These are phyloP conservation scores for Boletus subcaerulescens DNA, from an alignment of 768 basidiomycete genomes.

Conservation along the genomic window DNA sequence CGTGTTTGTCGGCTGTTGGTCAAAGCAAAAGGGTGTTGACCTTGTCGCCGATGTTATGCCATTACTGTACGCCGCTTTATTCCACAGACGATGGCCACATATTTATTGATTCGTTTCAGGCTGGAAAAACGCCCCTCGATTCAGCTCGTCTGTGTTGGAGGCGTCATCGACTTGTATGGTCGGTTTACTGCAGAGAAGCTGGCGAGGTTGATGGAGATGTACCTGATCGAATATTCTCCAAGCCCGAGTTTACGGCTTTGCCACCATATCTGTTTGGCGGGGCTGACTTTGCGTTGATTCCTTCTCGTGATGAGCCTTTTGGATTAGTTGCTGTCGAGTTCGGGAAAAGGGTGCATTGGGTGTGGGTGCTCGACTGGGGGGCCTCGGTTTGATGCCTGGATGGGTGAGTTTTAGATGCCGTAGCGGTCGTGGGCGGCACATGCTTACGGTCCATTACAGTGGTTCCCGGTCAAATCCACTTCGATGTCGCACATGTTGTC, in stretches of 20 bases:
- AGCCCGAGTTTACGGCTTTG: conserved; percentile 92
- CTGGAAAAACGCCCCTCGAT: conserved; percentile 83
- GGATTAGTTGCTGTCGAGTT: conserved; percentile 96
- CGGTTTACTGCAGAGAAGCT: conserved; percentile 95
- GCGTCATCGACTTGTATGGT: conserved; percentile 93
- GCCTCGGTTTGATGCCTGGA: conserved; percentile 95
- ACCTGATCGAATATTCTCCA: conserved; percentile 91
- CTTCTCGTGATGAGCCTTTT: conserved; percentile 95
- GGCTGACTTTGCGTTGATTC: conserved; percentile 93
- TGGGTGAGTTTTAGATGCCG: conserved; percentile 60
- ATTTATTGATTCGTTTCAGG: conserved; percentile 35
- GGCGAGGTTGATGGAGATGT: conserved; percentile 89
- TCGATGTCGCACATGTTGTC: conserved; percentile 94
- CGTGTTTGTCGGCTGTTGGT: conserved; percentile 97
- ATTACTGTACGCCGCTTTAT: conserved; percentile 53
- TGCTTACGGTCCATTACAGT: conserved; percentile 42
- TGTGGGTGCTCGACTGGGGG: conserved; percentile 91
- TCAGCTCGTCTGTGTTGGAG: conserved; percentile 86
- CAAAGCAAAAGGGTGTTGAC: conserved; percentile 98
- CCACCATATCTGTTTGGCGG: conserved; percentile 93
- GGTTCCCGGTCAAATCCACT: conserved; percentile 95
- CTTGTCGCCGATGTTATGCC: conserved; percentile 96
- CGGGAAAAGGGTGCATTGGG: conserved; percentile 93
- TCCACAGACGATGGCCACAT: background rate
- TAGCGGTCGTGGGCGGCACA: too few relatives aligned